Conservation (phyloP, 1,139 yeast species). For the Hemisphaericaspora xylofermentans region DNA sequence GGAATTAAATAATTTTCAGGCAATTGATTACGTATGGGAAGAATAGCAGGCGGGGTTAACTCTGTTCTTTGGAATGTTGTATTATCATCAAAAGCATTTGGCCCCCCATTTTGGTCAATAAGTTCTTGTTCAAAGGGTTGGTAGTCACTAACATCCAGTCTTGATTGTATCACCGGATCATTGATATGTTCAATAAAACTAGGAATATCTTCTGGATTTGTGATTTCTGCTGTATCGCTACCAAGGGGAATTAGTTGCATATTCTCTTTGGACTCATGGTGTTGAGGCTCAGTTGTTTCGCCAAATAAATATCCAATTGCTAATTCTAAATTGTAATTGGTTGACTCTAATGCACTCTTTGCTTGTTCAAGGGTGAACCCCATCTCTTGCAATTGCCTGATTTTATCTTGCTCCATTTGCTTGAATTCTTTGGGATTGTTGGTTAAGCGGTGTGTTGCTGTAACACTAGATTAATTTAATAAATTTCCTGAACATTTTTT, state of each 20-base stretch:
- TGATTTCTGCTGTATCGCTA: slow-evolving; percentile 19
- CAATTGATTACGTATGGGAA: slow-evolving; percentile 7
- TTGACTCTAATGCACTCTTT: slow-evolving; percentile 35
- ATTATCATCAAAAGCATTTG: slow-evolving; percentile 8
- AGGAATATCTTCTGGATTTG: slow-evolving; percentile 21
- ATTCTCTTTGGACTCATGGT: slow-evolving; percentile 5
- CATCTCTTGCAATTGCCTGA: slow-evolving; percentile 54
- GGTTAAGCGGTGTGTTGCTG: neutral
- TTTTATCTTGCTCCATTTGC: slow-evolving; percentile 15
- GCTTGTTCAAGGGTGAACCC: slow-evolving; percentile 55
- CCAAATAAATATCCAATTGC: slow-evolving; percentile 57
- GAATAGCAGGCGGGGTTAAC: slow-evolving; percentile 12
- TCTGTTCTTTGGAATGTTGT: slow-evolving; percentile 6
- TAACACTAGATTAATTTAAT: neutral
- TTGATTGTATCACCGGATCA: neutral
- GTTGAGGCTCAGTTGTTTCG: slow-evolving; percentile 26
- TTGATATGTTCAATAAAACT: slow-evolving; percentile 4
- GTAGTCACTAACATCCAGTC: slow-evolving; percentile 2
- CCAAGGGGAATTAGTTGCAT: slow-evolving; percentile 12
- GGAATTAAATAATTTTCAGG: slow-evolving; percentile 30
- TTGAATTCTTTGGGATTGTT: neutral
- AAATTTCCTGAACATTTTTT: neutral
- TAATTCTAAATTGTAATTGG: slow-evolving; percentile 49
- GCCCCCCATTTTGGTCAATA: neutral
- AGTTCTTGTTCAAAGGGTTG: neutral